Evolutionary conservation across 768 basidiomycete species (phyloP).

Genomic region (Suillus bovinus): DNA sequence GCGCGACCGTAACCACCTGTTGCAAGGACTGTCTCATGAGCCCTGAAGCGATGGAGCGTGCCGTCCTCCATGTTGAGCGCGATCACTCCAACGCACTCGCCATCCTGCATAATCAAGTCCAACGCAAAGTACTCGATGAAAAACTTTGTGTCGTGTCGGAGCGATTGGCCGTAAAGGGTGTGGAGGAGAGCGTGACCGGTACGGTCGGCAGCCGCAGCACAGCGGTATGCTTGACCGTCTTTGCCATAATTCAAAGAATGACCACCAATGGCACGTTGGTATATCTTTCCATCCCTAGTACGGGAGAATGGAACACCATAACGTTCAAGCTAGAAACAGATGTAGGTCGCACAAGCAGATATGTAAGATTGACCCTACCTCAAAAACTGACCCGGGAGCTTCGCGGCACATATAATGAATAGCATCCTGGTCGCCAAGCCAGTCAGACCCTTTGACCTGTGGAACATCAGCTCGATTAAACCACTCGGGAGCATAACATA

Average conservation of each 20-base stretch:
- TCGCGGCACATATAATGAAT: conserved; percentile 99
- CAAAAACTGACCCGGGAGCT: conserved; percentile 90
- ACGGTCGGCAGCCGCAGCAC: conserved; percentile 97
- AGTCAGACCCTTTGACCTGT: conserved; percentile 98
- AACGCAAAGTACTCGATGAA: conserved; percentile 99
- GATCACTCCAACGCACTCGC: conserved; percentile 98
- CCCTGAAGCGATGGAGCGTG: conserved; percentile 96
- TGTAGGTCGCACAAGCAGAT: neutral
- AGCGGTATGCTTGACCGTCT: conserved; percentile 98
- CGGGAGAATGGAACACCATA: conserved; percentile 98
- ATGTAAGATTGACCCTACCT: conserved; percentile 48
- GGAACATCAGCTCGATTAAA: conserved; percentile 17
- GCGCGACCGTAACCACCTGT: conserved; percentile 98
- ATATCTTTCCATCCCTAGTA: conserved; percentile 98
- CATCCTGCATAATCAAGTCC: conserved; percentile 97
- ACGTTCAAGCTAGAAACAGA: conserved; percentile 78
- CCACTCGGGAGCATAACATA: neutral
- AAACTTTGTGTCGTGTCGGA: conserved; percentile 99
- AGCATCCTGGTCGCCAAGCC: conserved; percentile 99
- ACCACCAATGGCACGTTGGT: conserved; percentile 98
- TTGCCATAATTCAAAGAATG: conserved; percentile 97
- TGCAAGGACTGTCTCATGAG: conserved; percentile 97
- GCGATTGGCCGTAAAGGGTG: conserved; percentile 98
- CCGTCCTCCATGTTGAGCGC: conserved; percentile 99
- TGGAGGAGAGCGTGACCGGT: conserved; percentile 98